Conservation (phyloP, 2,329 filamentous ascomycete species). For the Leptodontidium sp. region DNA sequence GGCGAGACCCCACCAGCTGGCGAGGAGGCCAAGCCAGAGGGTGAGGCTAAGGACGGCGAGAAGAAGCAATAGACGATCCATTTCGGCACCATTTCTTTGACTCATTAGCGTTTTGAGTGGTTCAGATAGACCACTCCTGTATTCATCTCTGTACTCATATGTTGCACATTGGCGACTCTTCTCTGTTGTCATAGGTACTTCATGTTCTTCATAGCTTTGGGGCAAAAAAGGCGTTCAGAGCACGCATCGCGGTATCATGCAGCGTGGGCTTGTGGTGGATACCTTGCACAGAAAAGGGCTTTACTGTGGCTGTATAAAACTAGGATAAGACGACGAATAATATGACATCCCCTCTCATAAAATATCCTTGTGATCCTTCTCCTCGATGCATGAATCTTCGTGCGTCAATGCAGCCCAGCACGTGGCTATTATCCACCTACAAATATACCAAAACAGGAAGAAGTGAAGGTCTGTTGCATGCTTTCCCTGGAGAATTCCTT, state of each 20-base stretch:
- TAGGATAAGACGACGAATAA: conserved; percentile 59
- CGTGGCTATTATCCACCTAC: conserved; percentile 4
- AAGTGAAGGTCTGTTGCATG: conserved; percentile 4
- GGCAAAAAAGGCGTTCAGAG: conserved; percentile 46
- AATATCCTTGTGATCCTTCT: neutral
- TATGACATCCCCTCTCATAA: conserved; percentile 65
- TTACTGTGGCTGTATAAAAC: conserved; percentile 49
- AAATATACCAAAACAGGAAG: neutral
- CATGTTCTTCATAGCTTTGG: conserved; percentile 46
- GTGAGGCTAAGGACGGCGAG: conserved; percentile 76
- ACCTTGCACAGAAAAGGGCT: conserved; percentile 43
- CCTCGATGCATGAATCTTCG: conserved; percentile 5
- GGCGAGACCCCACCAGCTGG: conserved; percentile 58
- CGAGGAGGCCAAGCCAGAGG: conserved; percentile 57
- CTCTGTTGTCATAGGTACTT: conserved; percentile 47
- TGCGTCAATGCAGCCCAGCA: conserved; percentile 29
- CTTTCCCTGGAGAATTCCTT: conserved; percentile 1
- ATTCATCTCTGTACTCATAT: conserved; percentile 45
- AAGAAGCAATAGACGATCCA: conserved; percentile 64
- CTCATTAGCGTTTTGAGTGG: conserved; percentile 43
- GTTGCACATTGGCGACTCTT: conserved; percentile 46
- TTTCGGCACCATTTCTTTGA: conserved; percentile 38
- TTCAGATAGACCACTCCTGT: conserved; percentile 47
- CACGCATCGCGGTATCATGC: conserved; percentile 41
- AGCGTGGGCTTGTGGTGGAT: conserved; percentile 42